Evolutionary conservation across 2,329 filamentous ascomycete species (phyloP), one percentile per base, ranked within the genome.

Genomic region (Fusarium nisikadoi): DNA sequence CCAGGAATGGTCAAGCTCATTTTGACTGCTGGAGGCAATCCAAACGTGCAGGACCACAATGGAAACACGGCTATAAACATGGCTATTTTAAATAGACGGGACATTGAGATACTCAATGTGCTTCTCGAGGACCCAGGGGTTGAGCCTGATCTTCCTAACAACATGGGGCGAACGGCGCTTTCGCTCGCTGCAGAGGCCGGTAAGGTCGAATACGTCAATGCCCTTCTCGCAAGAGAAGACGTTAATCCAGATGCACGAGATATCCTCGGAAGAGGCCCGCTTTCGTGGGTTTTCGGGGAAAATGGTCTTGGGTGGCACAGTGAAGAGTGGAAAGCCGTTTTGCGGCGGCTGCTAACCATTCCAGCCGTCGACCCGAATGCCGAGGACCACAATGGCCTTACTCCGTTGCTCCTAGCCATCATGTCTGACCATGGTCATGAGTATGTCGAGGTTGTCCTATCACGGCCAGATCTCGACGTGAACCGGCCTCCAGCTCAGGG

Each of bases 201-300:
- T 0, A 1, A 23, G 3, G 11, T 42, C 39, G n/a, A 42, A 3
- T 0, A 4, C 0, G 3, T 41, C 8, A 41, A n/a, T n/a, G 13
- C 20, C n/a, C 39, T 41, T 23, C n/a, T 41, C 5, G 20, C 39
- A 2, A 16, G 5, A 0, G 39, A 23, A 6, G 39, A 16, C 3
- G 14, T 41, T 0, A 7, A 41, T 16, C 39, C 39, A 0, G n/a
- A 41, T 16, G 8, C n/a, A 5, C n/a, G 39, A 13, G 39, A 23
- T 14, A 23, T 23, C 4, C 3, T 6, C 4, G 39, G 39, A 16
- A 8, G 39, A 16, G 13, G n/a, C 13, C 39, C 39, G 6, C 13
- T 23, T 16, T 41, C n/a, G 8, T 41, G 39, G 39, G 2, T 23
- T 7, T 41, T 23, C 13, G 13, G 14, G 6, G 0, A 16, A 8